Base-by-base conservation (phyloP, 768 basidiomycete species). In the Suillus subalutaceus region DNA sequence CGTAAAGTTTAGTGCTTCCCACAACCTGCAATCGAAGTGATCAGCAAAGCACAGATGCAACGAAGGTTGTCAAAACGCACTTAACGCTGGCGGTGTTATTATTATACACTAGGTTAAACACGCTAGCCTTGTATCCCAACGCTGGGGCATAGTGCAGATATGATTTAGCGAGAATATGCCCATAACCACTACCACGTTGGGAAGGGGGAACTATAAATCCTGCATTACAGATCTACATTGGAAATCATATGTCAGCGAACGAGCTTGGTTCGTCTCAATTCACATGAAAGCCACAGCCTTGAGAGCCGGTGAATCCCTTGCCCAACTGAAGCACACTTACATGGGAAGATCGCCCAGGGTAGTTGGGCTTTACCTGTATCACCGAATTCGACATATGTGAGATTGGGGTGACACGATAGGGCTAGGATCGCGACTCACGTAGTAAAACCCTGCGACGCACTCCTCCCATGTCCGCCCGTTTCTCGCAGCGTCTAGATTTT, bases 71-170 rank as follows among this genome's bases (percentile, higher is more conserved):
- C 26, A 41, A n/a, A 10, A 75, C 83, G 71, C 67, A 89, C 91
- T 81, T 85, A 66, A 90, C 75, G 53, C 90, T 91, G 20, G 94
- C 93, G 53, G 79, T 72, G 78, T 97, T 97, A 74, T 90, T 93
- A 32, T 88, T 87, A 76, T 92, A 97, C 44, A 97, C 94, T 52
- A 97, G 84, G 75, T 97, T 97, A 83, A 97, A 97, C 32, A 97
- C 88, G 73, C 90, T 92, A 5, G 86, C 90, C 70, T 85, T 81
- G 78, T 91, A 91, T 41, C 92, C 94, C 30, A 96, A 79, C 44
- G 79, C 80, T 0, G 94, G 96, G 2, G 87, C 96, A 72, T 93
- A 94, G 74, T 91, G 79, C 23, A 96, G 79, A 77, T 87, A 97
- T 3, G 92, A 92, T 66, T 83, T 84, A 4, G 91, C 94, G 44